phyloP scores from a whole-genome alignment of 768 basidiomycete species.

The Fomitopsis pulvina region DNA sequence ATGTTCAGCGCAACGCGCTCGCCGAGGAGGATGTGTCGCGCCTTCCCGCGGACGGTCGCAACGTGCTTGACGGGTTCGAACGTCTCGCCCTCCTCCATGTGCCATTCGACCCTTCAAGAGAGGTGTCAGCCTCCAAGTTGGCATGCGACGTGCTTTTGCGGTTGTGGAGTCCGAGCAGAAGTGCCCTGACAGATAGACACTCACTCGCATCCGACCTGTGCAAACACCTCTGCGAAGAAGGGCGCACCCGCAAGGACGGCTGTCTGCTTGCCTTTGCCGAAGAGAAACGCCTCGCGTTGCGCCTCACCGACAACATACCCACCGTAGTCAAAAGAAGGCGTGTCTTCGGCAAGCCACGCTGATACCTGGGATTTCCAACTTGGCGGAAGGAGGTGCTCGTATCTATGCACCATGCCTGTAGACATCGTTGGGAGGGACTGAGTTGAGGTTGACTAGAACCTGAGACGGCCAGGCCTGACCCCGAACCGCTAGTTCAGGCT shows the following conservation, averaged over 20 bases:
- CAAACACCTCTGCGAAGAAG: slow-evolving; percentile 91
- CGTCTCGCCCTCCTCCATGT: slow-evolving; percentile 75
- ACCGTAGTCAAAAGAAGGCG: slow-evolving; percentile 93
- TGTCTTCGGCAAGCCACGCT: slow-evolving; percentile 87
- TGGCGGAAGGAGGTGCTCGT: slow-evolving; percentile 79
- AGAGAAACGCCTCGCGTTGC: slow-evolving; percentile 75
- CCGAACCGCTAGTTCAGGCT: no score
- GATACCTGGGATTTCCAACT: slow-evolving; percentile 83
- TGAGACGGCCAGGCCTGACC: no score
- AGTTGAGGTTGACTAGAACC: no score
- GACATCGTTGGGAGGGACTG: no score
- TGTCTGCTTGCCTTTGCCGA: slow-evolving; percentile 79
- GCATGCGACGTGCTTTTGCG: neutral
- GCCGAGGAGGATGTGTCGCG: slow-evolving; percentile 80
- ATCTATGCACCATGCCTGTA: slow-evolving; percentile 11
- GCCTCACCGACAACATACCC: slow-evolving; percentile 95
- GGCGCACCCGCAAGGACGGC: slow-evolving; percentile 90
- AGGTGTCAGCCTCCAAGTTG: neutral
- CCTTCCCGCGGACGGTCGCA: slow-evolving; percentile 89
- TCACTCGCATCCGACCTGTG: slow-evolving; percentile 83
- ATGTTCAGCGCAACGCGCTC: slow-evolving; percentile 92
- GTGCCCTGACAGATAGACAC: slow-evolving; percentile 25
- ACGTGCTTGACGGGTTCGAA: slow-evolving; percentile 80
- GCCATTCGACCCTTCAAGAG: slow-evolving; percentile 91
- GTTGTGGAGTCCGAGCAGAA: neutral